Percentiles rank a stretch among this genome's conserved stretches.
Conservation (phyloP, 2,329 filamentous ascomycete genomes). For the Aureobasidium lini region DNA sequence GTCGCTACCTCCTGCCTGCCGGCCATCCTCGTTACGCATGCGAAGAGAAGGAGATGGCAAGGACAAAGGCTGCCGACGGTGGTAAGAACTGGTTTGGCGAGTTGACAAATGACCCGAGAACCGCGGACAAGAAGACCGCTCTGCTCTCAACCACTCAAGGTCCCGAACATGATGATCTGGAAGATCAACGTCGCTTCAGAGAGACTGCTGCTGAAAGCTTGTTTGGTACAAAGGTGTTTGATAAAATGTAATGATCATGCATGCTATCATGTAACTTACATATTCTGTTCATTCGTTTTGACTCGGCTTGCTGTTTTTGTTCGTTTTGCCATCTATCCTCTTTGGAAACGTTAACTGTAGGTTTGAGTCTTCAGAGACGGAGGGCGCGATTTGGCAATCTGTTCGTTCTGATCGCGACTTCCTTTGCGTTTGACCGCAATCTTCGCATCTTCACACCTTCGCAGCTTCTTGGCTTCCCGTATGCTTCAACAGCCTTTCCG, state of each 20-base stretch:
- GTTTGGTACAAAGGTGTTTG: slow-evolving; percentile 29
- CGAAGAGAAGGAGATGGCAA: slow-evolving; percentile 36
- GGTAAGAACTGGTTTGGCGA: slow-evolving; percentile 33
- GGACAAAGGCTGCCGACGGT: slow-evolving; percentile 33
- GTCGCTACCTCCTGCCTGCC: slow-evolving; percentile 52
- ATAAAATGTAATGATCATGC: slow-evolving; percentile 28
- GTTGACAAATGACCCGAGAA: slow-evolving; percentile 9
- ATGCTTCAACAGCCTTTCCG: too few relatives aligned
- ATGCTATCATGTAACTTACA: background rate
- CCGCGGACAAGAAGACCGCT: slow-evolving; percentile 16
- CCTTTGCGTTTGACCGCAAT: too few relatives aligned
- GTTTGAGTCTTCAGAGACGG: too few relatives aligned
- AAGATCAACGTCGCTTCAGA: slow-evolving; percentile 17
- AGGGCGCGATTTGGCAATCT: too few relatives aligned
- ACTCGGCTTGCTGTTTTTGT: too few relatives aligned
- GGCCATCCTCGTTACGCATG: slow-evolving; percentile 27
- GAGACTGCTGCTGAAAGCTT: slow-evolving; percentile 19
- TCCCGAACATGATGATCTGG: slow-evolving; percentile 20
- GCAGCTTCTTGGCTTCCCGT: too few relatives aligned
- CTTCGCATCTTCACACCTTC: too few relatives aligned
- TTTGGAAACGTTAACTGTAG: too few relatives aligned
- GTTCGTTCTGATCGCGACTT: too few relatives aligned
- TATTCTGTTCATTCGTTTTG: background rate
- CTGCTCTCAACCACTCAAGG: slow-evolving; percentile 16
- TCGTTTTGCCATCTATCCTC: too few relatives aligned